phyloP scores from a whole-genome alignment of 192 early-diverging fungal species.

The Coemansia aciculifera region DNA sequence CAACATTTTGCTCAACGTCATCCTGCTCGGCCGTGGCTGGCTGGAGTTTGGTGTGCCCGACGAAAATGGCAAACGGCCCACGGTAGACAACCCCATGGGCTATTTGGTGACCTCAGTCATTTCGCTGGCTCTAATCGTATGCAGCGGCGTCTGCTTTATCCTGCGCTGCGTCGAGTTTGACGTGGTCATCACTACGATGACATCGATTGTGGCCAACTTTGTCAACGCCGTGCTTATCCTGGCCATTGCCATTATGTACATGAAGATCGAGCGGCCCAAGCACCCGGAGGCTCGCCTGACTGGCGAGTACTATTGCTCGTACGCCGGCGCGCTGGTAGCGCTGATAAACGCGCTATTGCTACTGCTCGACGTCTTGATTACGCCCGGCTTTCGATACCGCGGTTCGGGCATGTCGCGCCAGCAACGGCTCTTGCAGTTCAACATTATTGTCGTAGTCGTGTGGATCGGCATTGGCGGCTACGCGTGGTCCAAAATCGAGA shows the following conservation, averaged over 20 bases:
- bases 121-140: constrained; percentile 46
- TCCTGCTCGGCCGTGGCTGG: constrained; percentile 51
- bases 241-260: constrained; percentile 47
- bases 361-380: constrained; percentile 39
- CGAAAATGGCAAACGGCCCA: constrained; percentile 11
- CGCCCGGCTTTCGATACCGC: constrained; percentile 54
- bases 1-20: constrained; percentile 54
- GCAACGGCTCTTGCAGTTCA: constrained; percentile 55
- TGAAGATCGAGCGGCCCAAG: constrained; percentile 36
- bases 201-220: constrained; percentile 43
- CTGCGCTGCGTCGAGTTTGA: constrained; percentile 53
- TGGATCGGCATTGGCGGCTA: constrained; percentile 57
- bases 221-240: constrained; percentile 43
- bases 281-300: constrained; percentile 45
- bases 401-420: constrained; percentile 55
- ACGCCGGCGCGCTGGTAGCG: constrained; percentile 45
- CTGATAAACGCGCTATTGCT: constrained; percentile 44
- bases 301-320: constrained; percentile 54
- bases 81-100: constrained; percentile 41
- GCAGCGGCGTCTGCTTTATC: constrained; percentile 49
- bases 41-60: constrained; percentile 23
- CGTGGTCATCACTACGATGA: constrained; percentile 38
- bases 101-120: constrained; percentile 45
- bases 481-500: constrained; percentile 52
- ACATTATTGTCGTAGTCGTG: constrained; percentile 50